Percentiles rank a stretch among this genome's conserved stretches.
These are phyloP conservation scores for Komagataea norvegica DNA, from an alignment of 1,139 yeast genomes.

Conservation along the genomic window DNA sequence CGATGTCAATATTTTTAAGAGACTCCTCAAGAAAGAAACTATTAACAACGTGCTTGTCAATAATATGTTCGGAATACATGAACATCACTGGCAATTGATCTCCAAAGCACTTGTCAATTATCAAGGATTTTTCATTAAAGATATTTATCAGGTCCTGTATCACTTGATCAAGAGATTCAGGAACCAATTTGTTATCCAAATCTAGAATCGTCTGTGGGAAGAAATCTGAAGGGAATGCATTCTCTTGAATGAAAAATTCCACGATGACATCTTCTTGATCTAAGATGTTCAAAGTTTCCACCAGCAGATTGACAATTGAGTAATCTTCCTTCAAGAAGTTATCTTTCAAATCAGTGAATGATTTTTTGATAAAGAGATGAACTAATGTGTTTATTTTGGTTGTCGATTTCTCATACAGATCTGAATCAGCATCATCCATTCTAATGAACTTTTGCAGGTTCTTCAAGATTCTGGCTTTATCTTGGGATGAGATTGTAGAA, in stretches of 20 bases:
- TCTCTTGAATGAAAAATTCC: conserved; percentile 43
- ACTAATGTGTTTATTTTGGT: conserved; percentile 14
- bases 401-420: conserved; percentile 5
- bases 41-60: conserved; percentile 40
- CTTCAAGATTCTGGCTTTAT: conserved; percentile 20
- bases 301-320: conserved; percentile 34
- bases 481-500: conserved; percentile 19
- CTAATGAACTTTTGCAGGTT: conserved; percentile 16
- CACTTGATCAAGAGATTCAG: conserved; percentile 24
- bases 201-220: conserved; percentile 29
- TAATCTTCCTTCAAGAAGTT: conserved; percentile 51
- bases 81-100: conserved; percentile 33
- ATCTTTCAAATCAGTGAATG: conserved; percentile 52
- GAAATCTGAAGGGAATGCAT: conserved; percentile 36
- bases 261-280: conserved; percentile 40
- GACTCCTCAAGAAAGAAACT: conserved; percentile 48
- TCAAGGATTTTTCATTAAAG: conserved; percentile 30
- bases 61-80: conserved; percentile 31
- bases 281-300: conserved; percentile 35
- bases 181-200: conserved; percentile 28
- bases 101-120: conserved; percentile 32
- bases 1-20: conserved; percentile 39
- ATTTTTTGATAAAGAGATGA: conserved; percentile 14
- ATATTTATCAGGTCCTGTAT: conserved; percentile 24
- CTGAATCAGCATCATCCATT: conserved; percentile 22